Evolutionary conservation across 1,139 yeast genomes (phyloP).

Genomic region (Arxiozyma slooffiae): DNA sequence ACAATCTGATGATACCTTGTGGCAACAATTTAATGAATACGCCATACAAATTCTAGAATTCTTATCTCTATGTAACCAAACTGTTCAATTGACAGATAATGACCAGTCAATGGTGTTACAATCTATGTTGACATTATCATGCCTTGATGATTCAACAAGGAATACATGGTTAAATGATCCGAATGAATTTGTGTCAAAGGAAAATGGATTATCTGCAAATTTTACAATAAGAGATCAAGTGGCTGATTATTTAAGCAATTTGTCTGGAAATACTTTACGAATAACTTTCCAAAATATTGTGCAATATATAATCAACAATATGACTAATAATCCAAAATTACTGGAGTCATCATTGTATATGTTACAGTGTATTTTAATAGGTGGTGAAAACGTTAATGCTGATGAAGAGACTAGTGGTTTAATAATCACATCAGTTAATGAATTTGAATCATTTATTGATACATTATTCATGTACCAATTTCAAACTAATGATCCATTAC

Average conservation of each 20-base stretch:
- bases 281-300: constrained; percentile 14
- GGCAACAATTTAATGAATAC: constrained; percentile 26
- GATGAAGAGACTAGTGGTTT: constrained; percentile 13
- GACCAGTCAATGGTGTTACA: constrained; percentile 12
- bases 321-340: constrained; percentile 26
- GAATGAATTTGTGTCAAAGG: constrained; percentile 61
- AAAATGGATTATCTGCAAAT: constrained; percentile 51
- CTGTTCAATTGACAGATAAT: constrained; percentile 6
- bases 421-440: neutral
- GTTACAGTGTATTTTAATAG: constrained; percentile 19
- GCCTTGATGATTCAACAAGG: constrained; percentile 27
- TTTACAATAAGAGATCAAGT: constrained; percentile 45
- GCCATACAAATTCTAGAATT: constrained; percentile 28
- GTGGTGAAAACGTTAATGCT: constrained; percentile 17
- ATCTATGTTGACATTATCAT: constrained; percentile 14
- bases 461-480: constrained; percentile 1
- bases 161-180: constrained; percentile 44
- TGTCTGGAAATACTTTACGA: constrained; percentile 13
- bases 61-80: constrained; percentile 12
- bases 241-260: constrained; percentile 32
- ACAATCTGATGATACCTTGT: constrained; percentile 9
- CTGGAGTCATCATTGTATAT: constrained; percentile 30
- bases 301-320: constrained; percentile 1
- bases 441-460: constrained; percentile 1
- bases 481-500: constrained; percentile 8